Percentiles rank a stretch among this genome's conserved stretches.
Evolutionary conservation across 2,329 filamentous ascomycete species (phyloP).

Genomic region (Nemania sp.): DNA sequence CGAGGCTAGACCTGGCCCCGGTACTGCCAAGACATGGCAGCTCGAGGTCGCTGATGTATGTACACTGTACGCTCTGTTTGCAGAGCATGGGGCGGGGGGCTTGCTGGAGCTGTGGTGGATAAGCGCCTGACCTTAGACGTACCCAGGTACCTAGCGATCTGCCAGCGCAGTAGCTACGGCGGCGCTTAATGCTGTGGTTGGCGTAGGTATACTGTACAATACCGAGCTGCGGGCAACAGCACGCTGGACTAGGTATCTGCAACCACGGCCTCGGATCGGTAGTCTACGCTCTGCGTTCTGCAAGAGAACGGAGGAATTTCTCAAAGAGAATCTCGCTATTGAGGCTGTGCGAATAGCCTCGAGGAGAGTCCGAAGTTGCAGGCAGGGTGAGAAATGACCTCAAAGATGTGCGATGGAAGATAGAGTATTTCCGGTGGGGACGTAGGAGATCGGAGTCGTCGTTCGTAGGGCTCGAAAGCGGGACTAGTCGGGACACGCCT

Average conservation of each 20-base stretch:
- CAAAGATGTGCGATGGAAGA: background rate
- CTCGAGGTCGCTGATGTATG: background rate
- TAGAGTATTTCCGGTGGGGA: background rate
- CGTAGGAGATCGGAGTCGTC: slow-evolving; percentile 1
- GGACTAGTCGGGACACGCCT: background rate
- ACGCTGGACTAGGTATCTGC: slow-evolving; percentile 7
- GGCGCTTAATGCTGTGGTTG: too few species aligned
- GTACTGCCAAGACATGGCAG: slow-evolving; percentile 21
- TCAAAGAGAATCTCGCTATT: slow-evolving; percentile 18
- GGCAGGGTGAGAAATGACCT: slow-evolving; percentile 17
- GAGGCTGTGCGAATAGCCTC: slow-evolving; percentile 24
- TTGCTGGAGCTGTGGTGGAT: background rate
- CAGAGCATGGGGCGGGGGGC: background rate
- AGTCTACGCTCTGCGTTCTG: slow-evolving; percentile 7
- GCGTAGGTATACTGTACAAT: slow-evolving; percentile 14
- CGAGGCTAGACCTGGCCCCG: slow-evolving; percentile 15
- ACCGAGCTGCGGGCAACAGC: background rate
- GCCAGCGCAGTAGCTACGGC: too few species aligned
- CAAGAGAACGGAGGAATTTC: slow-evolving; percentile 22
- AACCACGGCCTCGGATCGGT: background rate
- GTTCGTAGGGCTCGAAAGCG: slow-evolving; percentile 19
- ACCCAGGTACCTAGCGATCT: too few species aligned
- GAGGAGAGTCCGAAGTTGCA: slow-evolving; percentile 20
- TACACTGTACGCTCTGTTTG: background rate
- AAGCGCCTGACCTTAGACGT: too few species aligned